Evolutionary conservation across 2,329 filamentous ascomycete species (phyloP), one percentile per base, ranked within the genome.

Genomic region (Diaporthe sp.): DNA sequence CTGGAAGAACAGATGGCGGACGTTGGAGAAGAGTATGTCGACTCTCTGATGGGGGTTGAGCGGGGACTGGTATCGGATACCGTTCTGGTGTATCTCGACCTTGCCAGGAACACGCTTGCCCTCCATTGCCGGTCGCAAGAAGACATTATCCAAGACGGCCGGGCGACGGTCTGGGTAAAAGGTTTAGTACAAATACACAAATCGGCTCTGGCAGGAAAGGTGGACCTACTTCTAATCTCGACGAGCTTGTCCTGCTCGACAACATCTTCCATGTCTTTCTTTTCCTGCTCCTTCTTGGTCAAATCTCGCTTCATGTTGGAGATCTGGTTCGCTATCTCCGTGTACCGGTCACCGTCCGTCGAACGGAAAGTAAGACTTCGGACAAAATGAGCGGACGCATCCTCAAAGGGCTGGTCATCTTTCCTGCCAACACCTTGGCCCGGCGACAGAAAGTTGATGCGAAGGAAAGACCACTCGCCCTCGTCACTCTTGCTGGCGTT

Each of bases 231-330:
- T 88, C 97, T 91, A 79, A 98, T 96, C 82, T 98, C 96, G 79
- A 97, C 89, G 71, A 99, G 91, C 87, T 99, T 99, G 83, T 99
- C 97, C 84, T 99, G 97, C 85, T 98, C 97, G 8, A 99, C 96
- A 31, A 99, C 97, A 84, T 99, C 97, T 83, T 99, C 97, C 94
- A 99, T 94, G 80, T 99, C 96, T 87, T 99, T 99, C 91, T 98
- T 98, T 85, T 98, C 96, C 81, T 98, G 96, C 84, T 99, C 97
- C 80, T 95, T 94, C 85, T 98, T 96, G 57, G 95, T 91, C 7
- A 94, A 92, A 79, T 96, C 95, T 83, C 97, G 98, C 87, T 98
- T 98, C 88, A 99, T 93, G 82, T 98, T 97, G 15, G 95, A 96
- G 80, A 99, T 98, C 82, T 98, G 94, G 77, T 94, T 94, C 17